Evolutionary conservation across 2,329 filamentous ascomycete species (phyloP).

Genomic region (Aspergillus niger): DNA sequence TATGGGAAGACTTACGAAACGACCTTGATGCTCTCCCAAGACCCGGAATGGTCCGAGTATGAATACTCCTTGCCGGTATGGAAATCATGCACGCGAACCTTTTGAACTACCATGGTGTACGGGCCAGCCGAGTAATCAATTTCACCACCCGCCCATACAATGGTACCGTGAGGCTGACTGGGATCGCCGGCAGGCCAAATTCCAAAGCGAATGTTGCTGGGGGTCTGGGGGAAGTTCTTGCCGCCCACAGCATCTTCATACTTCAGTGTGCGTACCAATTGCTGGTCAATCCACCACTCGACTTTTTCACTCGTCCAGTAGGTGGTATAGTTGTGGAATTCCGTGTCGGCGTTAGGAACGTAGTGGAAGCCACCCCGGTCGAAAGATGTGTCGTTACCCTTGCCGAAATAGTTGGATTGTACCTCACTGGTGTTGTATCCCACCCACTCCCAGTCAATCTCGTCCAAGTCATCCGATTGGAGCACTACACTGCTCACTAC

Average conservation of each 20-base stretch:
- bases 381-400: slow-evolving; percentile 75
- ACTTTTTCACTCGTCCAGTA: slow-evolving; percentile 68
- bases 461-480: slow-evolving; percentile 80
- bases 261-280: slow-evolving; percentile 61
- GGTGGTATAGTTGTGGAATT: slow-evolving; percentile 55
- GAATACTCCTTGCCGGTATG: slow-evolving; percentile 65
- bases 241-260: slow-evolving; percentile 60
- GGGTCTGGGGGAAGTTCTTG: slow-evolving; percentile 69
- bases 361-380: slow-evolving; percentile 79
- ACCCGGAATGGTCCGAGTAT: slow-evolving; percentile 64
- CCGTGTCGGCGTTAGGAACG: slow-evolving; percentile 58
- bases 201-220: slow-evolving; percentile 70
- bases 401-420: slow-evolving; percentile 96
- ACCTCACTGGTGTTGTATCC: slow-evolving; percentile 42
- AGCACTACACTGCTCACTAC: slow-evolving; percentile 82
- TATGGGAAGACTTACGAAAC: slow-evolving; percentile 32
- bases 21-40: slow-evolving; percentile 67
- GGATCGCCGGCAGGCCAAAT: slow-evolving; percentile 66
- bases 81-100: slow-evolving; percentile 59
- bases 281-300: slow-evolving; percentile 67
- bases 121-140: slow-evolving; percentile 68
- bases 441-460: slow-evolving; percentile 70
- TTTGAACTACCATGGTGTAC: slow-evolving; percentile 73
- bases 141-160: slow-evolving; percentile 69
- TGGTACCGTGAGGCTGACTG: slow-evolving; percentile 47